Base-by-base conservation (phyloP, 2,329 filamentous ascomycete species). In the Fusarium udum region DNA sequence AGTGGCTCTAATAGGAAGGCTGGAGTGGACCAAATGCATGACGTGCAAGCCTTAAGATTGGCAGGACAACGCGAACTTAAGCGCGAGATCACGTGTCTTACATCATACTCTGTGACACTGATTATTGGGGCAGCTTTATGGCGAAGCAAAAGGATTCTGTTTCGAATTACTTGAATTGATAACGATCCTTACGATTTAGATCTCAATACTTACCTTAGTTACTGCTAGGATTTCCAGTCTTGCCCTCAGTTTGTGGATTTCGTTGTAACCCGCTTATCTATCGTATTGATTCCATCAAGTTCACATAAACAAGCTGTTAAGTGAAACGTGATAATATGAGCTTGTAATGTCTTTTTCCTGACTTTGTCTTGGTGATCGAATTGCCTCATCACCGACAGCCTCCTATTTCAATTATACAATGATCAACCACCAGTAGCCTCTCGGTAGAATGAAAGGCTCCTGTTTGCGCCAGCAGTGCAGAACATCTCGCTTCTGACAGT, bases 361-460 rank as follows among this genome's bases (percentile, higher is more conserved):
- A 40, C 49, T 39, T 46, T 56, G 22, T 14, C 43, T 37, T 53
- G 39, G 18, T 40, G 26, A 28, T 51, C 34, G 45, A 40, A 43
- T 32, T 22, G 22, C 20, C 28, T 45, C 37, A 39, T 61, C 32
- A 34, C 28, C 42, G 36, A 61, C n/a, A 42, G 53, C 15, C 16
- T 15, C 39, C 39, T 31, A 8, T 36, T 37, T 51, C 46, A 26
- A 49, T 45, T 34, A 42, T 48, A 45, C 40, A 16, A 60, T 39
- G 34, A 56, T 77, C 53, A 78, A 63, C 64, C 69, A 18, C 77
- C 75, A 43, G 71, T 95, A 56, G 94, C 94, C 84, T 97, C 94
- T 46, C 94, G 87, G 80, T 97, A 97, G 81, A 97, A 95, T 2
- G 91, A 90, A 71, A 97, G 86, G 80, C 91, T 93, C 78, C 89